Conservation (phyloP, 257 asterid genomes). For the Jacaranda copaia region DNA sequence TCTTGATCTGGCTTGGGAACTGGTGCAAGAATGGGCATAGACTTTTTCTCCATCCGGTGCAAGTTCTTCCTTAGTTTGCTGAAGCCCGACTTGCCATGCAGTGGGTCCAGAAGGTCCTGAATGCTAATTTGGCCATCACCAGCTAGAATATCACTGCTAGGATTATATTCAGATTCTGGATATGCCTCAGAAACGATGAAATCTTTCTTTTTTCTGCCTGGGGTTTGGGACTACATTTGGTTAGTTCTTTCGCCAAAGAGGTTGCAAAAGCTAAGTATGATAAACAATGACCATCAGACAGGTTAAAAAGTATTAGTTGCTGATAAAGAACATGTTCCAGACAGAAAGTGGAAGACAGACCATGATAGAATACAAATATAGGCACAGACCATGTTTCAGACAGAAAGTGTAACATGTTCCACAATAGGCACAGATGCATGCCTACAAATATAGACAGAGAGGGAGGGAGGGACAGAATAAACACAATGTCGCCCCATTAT, state of each 20-base stretch:
- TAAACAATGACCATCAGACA: not conserved
- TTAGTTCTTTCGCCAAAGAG: conserved; percentile 30
- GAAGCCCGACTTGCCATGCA: conserved; percentile 63
- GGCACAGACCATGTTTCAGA: not conserved
- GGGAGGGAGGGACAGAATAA: not conserved
- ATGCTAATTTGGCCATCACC: conserved; percentile 76
- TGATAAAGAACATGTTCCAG: not conserved
- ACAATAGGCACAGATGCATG: not conserved
- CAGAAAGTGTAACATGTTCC: not conserved
- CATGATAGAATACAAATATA: too few species aligned
- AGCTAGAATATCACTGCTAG: conserved; percentile 72
- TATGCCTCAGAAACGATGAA: conserved; percentile 72
- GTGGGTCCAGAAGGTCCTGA: conserved; percentile 76
- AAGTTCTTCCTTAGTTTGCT: conserved; percentile 62
- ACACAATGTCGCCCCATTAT: not conserved
- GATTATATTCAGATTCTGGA: conserved; percentile 93
- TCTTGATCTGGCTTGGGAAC: conserved; percentile 72
- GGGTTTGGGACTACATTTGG: conserved; percentile 4
- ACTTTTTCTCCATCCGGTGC: conserved; percentile 57
- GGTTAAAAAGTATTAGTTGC: not conserved
- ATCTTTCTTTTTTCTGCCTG: conserved; percentile 69
- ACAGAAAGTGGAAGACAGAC: not conserved
- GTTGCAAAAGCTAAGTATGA: not conserved
- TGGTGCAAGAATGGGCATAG: conserved; percentile 68
- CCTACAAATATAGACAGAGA: too few species aligned